Conservation (phyloP, 495 filamentous ascomycete genomes). For the Poronia punctata region DNA sequence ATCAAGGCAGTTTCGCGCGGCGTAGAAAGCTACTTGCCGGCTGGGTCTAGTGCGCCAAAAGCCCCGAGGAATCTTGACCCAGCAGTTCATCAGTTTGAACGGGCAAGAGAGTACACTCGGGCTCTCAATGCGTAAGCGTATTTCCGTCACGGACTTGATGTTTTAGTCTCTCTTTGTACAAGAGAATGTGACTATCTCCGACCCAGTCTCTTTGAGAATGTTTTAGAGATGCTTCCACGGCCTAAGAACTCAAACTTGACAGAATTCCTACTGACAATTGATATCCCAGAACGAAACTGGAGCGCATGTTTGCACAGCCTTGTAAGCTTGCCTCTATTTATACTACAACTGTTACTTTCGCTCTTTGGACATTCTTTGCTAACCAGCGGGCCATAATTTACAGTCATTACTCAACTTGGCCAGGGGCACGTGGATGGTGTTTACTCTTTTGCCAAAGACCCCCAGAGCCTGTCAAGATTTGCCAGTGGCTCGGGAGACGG, state of each 20-base stretch:
- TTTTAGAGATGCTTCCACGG: too few relatives aligned
- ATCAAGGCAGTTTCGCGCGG: constrained; percentile 86
- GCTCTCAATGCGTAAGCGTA: constrained; percentile 42
- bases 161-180: too few relatives aligned
- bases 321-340: constrained; percentile 28
- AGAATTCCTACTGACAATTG: not conserved
- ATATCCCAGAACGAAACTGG: constrained; percentile 89
- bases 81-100: constrained; percentile 87
- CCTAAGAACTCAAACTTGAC: too few relatives aligned
- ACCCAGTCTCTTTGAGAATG: too few relatives aligned
- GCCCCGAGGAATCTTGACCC: constrained; percentile 83
- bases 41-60: constrained; percentile 58
- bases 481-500: constrained; percentile 12
- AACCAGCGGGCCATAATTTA: too few relatives aligned
- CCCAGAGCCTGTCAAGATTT: constrained; percentile 43
- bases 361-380: not conserved
- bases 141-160: too few relatives aligned
- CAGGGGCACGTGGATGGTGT: constrained; percentile 81
- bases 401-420: not conserved
- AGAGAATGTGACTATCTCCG: too few relatives aligned
- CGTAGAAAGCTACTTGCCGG: constrained; percentile 66
- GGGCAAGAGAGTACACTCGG: constrained; percentile 85
- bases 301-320: constrained; percentile 92
- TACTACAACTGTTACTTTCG: not conserved
- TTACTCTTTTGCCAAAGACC: constrained; percentile 66